Conservation (phyloP, 2,329 filamentous ascomycete species). For the Aspergillus viridinutans region DNA sequence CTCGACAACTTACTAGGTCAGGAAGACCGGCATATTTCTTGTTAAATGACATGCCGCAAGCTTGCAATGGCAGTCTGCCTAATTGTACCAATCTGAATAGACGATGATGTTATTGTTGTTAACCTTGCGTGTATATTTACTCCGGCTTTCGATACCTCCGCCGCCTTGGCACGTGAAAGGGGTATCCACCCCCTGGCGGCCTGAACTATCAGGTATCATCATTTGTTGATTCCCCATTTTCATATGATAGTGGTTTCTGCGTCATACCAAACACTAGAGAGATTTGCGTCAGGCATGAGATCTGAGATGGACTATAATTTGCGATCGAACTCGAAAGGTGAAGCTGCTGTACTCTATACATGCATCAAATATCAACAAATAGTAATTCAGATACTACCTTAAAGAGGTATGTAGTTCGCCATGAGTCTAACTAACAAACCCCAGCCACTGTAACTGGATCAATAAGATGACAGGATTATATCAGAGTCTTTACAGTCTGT, state of each 20-base stretch:
- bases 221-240: not conserved
- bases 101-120: not conserved
- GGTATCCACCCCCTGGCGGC: not conserved
- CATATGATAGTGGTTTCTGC: not conserved
- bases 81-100: not conserved
- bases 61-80: not conserved
- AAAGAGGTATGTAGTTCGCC: too few relatives aligned
- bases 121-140: not conserved
- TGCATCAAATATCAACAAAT: too few relatives aligned
- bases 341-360: too few relatives aligned
- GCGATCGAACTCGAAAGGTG: too few relatives aligned
- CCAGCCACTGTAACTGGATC: not conserved
- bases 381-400: too few relatives aligned
- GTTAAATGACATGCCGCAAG: constrained; percentile 62
- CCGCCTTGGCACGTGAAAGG: constrained; percentile 9
- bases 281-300: not conserved
- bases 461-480: not conserved
- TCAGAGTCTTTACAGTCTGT: not conserved
- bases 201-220: not conserved
- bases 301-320: too few relatives aligned
- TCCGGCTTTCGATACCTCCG: not conserved
- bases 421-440: not conserved
- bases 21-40: constrained; percentile 79
- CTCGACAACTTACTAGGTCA: constrained; percentile 59
- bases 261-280: not conserved